These are phyloP conservation scores for Symbiodinium natans DNA, from an alignment of 73 alveolate species.

Conservation along the genomic window DNA sequence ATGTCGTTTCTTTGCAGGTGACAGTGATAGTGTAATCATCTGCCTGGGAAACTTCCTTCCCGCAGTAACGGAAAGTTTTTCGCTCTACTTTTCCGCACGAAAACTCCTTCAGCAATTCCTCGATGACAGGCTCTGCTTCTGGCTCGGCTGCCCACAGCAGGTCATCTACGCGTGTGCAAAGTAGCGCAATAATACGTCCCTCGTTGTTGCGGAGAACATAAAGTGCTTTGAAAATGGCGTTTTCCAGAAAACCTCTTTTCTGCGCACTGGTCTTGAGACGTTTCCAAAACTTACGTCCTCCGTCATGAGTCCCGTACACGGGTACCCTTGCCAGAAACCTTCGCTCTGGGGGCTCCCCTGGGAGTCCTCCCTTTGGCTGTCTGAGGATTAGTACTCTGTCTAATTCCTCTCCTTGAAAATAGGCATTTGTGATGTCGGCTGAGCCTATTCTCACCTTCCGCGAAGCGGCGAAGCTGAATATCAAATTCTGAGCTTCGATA, in stretches of 20 bases:
- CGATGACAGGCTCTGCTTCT: not conserved
- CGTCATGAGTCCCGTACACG: not conserved
- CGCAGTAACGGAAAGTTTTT: not conserved
- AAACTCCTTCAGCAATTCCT: not conserved
- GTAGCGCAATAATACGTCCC: not conserved
- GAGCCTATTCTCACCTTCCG: not conserved
- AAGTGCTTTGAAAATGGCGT: not conserved
- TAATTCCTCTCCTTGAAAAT: not conserved
- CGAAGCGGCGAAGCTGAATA: not conserved
- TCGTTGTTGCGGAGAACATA: no score
- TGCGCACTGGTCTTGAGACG: not conserved
- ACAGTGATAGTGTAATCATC: not conserved
- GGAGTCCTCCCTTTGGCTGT: not conserved
- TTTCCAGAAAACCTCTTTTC: not conserved
- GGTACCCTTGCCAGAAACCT: not conserved
- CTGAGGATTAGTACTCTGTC: slow-evolving; percentile 7
- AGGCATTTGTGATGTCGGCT: not conserved
- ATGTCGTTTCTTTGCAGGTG: not conserved
- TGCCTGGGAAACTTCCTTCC: not conserved
- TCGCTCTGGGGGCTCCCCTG: not conserved
- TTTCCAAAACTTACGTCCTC: not conserved
- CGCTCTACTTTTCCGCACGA: not conserved
- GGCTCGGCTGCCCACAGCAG: not conserved
- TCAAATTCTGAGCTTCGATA: not conserved
- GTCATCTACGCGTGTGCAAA: not conserved